Evolutionary conservation across 768 basidiomycete species (phyloP), one percentile per base, ranked within the genome.

Genomic region (Mycena rosella): DNA sequence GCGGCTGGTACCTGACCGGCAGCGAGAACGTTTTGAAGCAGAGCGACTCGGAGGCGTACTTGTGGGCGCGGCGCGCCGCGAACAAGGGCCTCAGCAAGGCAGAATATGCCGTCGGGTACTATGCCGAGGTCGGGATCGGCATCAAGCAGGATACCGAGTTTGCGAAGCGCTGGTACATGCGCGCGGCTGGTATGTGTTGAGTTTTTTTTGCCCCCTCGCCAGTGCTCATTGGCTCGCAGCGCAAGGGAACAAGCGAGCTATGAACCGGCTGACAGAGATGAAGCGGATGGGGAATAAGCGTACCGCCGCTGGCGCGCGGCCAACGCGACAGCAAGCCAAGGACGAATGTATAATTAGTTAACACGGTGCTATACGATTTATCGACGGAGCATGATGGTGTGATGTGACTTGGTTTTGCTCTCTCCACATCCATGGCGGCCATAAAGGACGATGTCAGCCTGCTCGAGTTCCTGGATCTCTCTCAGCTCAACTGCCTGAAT

Each of bases 121-220:
- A 99, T 78, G 95, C 96, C 0, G 98, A 99, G 79, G 92, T 96
- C 14, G 98, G 96, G 3, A 99, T 99, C 72, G 98, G 98, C 34
- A 92, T 97, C 77, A 97, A 97, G 82, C 93, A 95, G 75, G 97
- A 99, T 74, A 80, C 96, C 51, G 97, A 99, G 67, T 91, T 96
- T 78, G 96, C 98, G 22, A 98, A 97, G 81, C 88, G 93, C 72
- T 99, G 97, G 96, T 99, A 99, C 79, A 98, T 98, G 95, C 89
- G 98, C 47, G 96, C 98, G 38, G 98, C 98, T 73, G 96, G 97
- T 98, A 74, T 54, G 92, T 83, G 42, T 45, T 55, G 30, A 29
- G 48, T 15, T 54, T 59, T 29, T 49, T 69, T 73, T 47, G 53
- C 49, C 20, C 34, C 26, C 26, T 32, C 52, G 42, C 48, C 58